Percentiles rank a stretch among this genome's conserved stretches.
Evolutionary conservation across 2,329 filamentous ascomycete genomes (phyloP).

Genomic region (Thielaviopsis punctulata): DNA sequence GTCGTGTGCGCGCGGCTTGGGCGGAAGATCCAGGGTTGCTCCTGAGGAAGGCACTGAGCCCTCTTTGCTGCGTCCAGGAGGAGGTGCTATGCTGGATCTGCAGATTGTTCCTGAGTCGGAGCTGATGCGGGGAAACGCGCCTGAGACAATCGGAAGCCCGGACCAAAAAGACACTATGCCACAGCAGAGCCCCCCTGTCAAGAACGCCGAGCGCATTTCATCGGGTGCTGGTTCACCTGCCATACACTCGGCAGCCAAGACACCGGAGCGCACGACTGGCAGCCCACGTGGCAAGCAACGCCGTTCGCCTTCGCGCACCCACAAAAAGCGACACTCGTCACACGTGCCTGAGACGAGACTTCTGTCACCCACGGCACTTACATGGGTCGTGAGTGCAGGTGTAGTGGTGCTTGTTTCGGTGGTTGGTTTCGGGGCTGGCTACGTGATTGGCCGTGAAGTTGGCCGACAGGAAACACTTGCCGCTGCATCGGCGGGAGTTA

Average conservation of each 20-base stretch:
- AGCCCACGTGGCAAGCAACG: constrained; percentile 17
- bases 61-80: constrained; percentile 23
- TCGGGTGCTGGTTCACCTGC: neutral
- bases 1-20: constrained; percentile 73
- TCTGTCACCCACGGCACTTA: constrained; percentile 42
- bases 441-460: constrained; percentile 49
- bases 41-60: constrained; percentile 8
- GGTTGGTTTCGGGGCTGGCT: constrained; percentile 51
- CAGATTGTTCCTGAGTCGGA: constrained; percentile 44
- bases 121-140: constrained; percentile 25
- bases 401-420: constrained; percentile 51
- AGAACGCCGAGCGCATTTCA: neutral
- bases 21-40: constrained; percentile 30
- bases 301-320: constrained; percentile 18
- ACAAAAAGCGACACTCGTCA: constrained; percentile 42
- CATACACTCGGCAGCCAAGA: neutral
- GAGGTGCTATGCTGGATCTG: constrained; percentile 33
- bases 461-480: constrained; percentile 40
- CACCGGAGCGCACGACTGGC: neutral
- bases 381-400: constrained; percentile 49
- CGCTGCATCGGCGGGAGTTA: constrained; percentile 25
- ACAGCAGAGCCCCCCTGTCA: neutral
- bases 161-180: neutral
- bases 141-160: neutral
- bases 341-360: constrained; percentile 22